These are phyloP conservation scores for Lophiostoma macrostomum DNA, from an alignment of 495 filamentous ascomycete species.

Conservation along the genomic window DNA sequence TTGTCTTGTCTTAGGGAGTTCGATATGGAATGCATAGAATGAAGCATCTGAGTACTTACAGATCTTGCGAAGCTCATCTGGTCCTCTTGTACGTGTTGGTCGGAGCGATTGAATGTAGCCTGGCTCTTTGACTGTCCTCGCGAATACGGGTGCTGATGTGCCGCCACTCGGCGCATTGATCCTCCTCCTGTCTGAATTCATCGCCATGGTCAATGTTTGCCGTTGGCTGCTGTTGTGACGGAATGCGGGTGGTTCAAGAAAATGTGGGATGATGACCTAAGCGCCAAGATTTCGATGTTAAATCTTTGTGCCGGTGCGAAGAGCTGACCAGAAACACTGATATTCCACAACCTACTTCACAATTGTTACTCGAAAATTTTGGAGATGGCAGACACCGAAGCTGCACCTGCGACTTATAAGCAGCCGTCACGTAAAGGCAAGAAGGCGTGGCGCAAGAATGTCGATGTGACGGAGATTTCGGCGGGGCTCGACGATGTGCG, in stretches of 20 bases:
- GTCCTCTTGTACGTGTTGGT: conserved; percentile 48
- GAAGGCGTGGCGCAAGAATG: conserved; percentile 97
- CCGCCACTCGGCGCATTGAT: conserved; percentile 82
- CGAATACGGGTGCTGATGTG: conserved; percentile 72
- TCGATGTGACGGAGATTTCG: conserved; percentile 82
- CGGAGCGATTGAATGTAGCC: conserved; percentile 45
- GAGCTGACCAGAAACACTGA: no score
- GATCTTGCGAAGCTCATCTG: conserved; percentile 72
- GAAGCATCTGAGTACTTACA: conserved; percentile 54
- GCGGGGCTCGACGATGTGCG: conserved; percentile 78
- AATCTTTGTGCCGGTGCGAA: no score
- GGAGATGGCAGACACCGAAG: conserved; percentile 34
- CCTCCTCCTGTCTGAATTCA: conserved; percentile 82
- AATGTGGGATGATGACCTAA: background rate
- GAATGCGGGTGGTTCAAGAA: no score
- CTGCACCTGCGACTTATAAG: conserved; percentile 58
- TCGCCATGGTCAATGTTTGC: background rate
- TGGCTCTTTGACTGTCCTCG: conserved; percentile 38
- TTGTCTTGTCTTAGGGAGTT: conserved; percentile 23
- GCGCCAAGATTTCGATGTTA: conserved; percentile 22
- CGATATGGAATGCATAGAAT: background rate
- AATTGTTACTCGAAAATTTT: no score
- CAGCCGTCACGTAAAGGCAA: conserved; percentile 96
- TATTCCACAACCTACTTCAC: no score
- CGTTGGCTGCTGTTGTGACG: background rate